phyloP scores from a whole-genome alignment of 306 rosid species.

The Glycine latifolia region DNA sequence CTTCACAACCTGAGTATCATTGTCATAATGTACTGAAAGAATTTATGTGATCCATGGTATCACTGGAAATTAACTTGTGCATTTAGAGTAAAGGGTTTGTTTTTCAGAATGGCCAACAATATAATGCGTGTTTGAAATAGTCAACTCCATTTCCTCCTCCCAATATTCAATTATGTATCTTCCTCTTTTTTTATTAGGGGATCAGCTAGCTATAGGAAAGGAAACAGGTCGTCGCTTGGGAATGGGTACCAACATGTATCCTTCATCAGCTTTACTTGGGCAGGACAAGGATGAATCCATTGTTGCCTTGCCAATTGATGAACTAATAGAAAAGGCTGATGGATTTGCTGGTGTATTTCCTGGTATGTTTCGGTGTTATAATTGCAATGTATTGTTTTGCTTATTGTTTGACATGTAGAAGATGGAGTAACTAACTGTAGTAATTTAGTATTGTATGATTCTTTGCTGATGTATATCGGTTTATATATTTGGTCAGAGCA shows the following conservation, averaged over 20 bases:
- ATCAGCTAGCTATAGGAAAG: slow-evolving; percentile 97
- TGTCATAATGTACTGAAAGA: background rate
- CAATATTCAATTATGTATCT: slow-evolving; percentile 19
- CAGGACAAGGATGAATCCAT: slow-evolving; percentile 94
- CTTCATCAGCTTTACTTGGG: slow-evolving; percentile 95
- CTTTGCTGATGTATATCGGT: slow-evolving; percentile 40
- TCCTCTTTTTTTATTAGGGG: slow-evolving; percentile 63
- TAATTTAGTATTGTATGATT: slow-evolving; percentile 10
- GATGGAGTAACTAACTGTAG: slow-evolving; percentile 22
- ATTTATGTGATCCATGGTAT: background rate
- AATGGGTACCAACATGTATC: slow-evolving; percentile 99
- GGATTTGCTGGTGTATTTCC: slow-evolving; percentile 99
- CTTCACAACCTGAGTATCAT: background rate
- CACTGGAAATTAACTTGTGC: slow-evolving; percentile 32
- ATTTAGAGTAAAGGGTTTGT: slow-evolving; percentile 7
- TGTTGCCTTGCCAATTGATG: slow-evolving; percentile 88
- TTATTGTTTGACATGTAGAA: slow-evolving; percentile 19
- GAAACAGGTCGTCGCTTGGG: slow-evolving; percentile 99
- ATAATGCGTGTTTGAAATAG: slow-evolving; percentile 11
- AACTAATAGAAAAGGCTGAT: slow-evolving; percentile 94
- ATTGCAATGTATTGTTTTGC: slow-evolving; percentile 13
- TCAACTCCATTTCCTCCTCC: background rate
- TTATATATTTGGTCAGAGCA: slow-evolving; percentile 69
- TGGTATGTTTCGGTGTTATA: slow-evolving; percentile 57
- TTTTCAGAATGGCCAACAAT: slow-evolving; percentile 11